These are phyloP conservation scores for Pseudogymnoascus pannorum DNA, from an alignment of 2,329 filamentous ascomycete genomes.

Conservation along the genomic window DNA sequence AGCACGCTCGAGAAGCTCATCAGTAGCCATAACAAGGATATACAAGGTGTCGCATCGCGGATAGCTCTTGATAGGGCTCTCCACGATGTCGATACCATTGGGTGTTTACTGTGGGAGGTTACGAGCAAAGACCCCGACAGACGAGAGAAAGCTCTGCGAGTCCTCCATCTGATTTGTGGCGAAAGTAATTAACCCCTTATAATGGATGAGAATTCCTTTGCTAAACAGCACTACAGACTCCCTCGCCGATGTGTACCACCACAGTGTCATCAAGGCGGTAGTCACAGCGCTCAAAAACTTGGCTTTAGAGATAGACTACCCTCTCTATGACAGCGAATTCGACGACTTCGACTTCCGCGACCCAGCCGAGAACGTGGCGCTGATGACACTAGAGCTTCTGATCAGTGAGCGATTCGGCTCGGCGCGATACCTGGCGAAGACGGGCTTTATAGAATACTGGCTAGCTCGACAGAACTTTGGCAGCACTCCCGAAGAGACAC, in stretches of 20 bases:
- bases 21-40: slow-evolving; percentile 63
- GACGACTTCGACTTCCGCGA: slow-evolving; percentile 58
- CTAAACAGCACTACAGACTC: slow-evolving; percentile 21
- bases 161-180: slow-evolving; percentile 49
- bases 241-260: slow-evolving; percentile 22
- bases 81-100: slow-evolving; percentile 48
- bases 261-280: slow-evolving; percentile 38
- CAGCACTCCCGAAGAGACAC: slow-evolving; percentile 42
- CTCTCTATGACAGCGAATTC: slow-evolving; percentile 48
- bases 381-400: slow-evolving; percentile 51
- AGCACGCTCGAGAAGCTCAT: slow-evolving; percentile 61
- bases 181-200: slow-evolving; percentile 30
- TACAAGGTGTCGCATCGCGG: slow-evolving; percentile 59
- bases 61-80: slow-evolving; percentile 50
- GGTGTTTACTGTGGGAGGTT: slow-evolving; percentile 49
- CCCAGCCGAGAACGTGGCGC: slow-evolving; percentile 51
- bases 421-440: slow-evolving; percentile 49
- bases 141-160: slow-evolving; percentile 49
- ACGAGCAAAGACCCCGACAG: slow-evolving; percentile 51
- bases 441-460: slow-evolving; percentile 65
- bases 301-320: slow-evolving; percentile 42
- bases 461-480: slow-evolving; percentile 68
- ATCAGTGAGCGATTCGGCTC: slow-evolving; percentile 49
- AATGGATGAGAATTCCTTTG: slow-evolving; percentile 14
- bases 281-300: slow-evolving; percentile 54